Conservation (phyloP, 2,329 filamentous ascomycete species). For the Amauroascus niger region DNA sequence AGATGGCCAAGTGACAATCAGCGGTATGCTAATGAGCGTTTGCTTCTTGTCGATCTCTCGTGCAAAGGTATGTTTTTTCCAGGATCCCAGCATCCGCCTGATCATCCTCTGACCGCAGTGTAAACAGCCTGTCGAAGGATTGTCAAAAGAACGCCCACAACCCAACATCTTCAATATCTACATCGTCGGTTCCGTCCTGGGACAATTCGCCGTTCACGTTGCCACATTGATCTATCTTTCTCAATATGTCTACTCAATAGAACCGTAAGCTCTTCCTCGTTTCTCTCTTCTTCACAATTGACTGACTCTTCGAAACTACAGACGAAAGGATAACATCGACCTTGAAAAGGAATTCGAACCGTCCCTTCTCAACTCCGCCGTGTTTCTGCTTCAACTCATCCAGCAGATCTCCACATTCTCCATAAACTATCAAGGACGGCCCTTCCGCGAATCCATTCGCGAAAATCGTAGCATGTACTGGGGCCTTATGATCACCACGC, state of each 20-base stretch:
- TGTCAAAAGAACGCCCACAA: slow-evolving; percentile 94
- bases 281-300: background rate
- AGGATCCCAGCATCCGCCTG: slow-evolving; percentile 14
- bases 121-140: slow-evolving; percentile 67
- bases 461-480: slow-evolving; percentile 99
- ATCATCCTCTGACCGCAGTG: slow-evolving; percentile 8
- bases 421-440: slow-evolving; percentile 97
- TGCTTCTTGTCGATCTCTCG: slow-evolving; percentile 99
- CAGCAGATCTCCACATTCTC: slow-evolving; percentile 98
- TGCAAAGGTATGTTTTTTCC: slow-evolving; percentile 54
- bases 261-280: slow-evolving; percentile 55
- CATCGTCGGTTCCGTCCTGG: slow-evolving; percentile 94
- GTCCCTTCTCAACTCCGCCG: slow-evolving; percentile 87
- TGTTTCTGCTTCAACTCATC: slow-evolving; percentile 94
- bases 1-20: slow-evolving; percentile 96
- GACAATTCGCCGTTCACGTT: slow-evolving; percentile 94
- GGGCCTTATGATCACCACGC: slow-evolving; percentile 81
- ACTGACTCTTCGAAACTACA: slow-evolving; percentile 20
- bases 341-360: slow-evolving; percentile 91
- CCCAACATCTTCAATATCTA: slow-evolving; percentile 99
- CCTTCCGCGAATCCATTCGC: slow-evolving; percentile 89
- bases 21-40: slow-evolving; percentile 98
- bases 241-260: slow-evolving; percentile 72
- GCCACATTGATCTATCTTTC: slow-evolving; percentile 89
- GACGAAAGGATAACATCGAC: slow-evolving; percentile 58